Conservation (phyloP, 352 stramenopile species). For the Pythium aristosporum region DNA sequence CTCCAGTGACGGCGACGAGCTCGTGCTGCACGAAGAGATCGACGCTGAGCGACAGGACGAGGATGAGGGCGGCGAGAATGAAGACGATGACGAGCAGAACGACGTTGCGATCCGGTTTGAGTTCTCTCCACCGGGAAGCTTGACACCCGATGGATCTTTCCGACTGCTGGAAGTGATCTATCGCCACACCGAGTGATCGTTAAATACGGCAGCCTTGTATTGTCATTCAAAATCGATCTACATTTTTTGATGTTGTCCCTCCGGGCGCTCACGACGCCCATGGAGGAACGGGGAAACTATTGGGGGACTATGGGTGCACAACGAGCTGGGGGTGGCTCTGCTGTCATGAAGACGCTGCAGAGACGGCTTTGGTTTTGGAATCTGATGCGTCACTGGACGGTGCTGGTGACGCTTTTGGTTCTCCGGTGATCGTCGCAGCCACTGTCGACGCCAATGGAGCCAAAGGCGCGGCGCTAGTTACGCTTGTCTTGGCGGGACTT, state of each 20-base stretch:
- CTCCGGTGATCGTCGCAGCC: not conserved
- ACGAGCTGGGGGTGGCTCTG: not conserved
- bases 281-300: conserved; percentile 2
- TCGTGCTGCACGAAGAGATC: conserved; percentile 37
- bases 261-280: not conserved
- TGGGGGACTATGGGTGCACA: not conserved
- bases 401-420: not conserved
- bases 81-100: conserved; percentile 6
- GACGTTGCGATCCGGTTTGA: conserved; percentile 30
- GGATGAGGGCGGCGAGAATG: conserved; percentile 18
- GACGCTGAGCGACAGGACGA: not conserved
- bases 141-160: conserved; percentile 29
- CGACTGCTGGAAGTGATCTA: conserved; percentile 35
- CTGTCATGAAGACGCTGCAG: conserved; percentile 1
- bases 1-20: conserved; percentile 11
- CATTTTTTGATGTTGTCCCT: not conserved
- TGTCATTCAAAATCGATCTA: conserved; percentile 7
- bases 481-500: conserved; percentile 10
- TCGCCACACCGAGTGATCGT: conserved; percentile 12
- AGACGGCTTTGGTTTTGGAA: not conserved
- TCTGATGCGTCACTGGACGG: not conserved
- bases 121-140: conserved; percentile 26
- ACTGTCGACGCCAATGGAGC: conserved; percentile 1
- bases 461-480: not conserved
- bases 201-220: conserved; percentile 25